Evolutionary conservation across 805 yeast genomes (phyloP), one percentile per base, ranked within the genome.

Genomic region (Teunomyces barrocoloradensis): DNA sequence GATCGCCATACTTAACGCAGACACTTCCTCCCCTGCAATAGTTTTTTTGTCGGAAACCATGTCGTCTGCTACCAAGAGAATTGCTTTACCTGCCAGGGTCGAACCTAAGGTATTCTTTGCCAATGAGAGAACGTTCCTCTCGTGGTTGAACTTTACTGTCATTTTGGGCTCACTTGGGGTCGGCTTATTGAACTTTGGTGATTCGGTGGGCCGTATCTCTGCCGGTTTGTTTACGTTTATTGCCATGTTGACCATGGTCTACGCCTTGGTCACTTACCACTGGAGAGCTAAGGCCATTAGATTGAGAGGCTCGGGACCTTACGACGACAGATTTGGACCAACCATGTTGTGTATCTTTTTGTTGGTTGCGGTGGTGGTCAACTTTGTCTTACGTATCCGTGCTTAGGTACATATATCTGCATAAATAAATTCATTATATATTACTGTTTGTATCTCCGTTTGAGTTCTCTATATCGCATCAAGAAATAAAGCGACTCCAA

Each of bases 241-340:
- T 47, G 96, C 99, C 53, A 92, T 94, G 97, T 89, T 88, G 54
- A 92, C 99, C 20, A 94, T 94, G 99, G 79, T 85, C 2, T 94
- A 94, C 61, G 99, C 99, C 1, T 78, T 94, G 52, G 79, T 89
- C 42, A 94, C 98, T 10, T 94, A 94, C 68, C 99, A 94, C 70
- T 95, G 99, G 99, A 88, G 99, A 76, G 99, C 99, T 1, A 89
- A 91, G 64, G 99, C 99, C 50, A 94, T 94, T 57, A 85, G 99
- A 69, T 80, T 92, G 71, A 85, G 98, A 70, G 99, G 99, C 36
- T 83, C 96, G 11, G 99, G 99, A 42, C 99, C 99, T n/a, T 94
- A 94, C 65, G 99, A 94, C 64, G 99, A 94, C 70, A 82, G 99
- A 65, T 85, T 94, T 57, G 99, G 99, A 39, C 99, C 99, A 41